Base-by-base conservation (phyloP, 2,329 filamentous ascomycete species). In the Malbranchea zuffiana region DNA sequence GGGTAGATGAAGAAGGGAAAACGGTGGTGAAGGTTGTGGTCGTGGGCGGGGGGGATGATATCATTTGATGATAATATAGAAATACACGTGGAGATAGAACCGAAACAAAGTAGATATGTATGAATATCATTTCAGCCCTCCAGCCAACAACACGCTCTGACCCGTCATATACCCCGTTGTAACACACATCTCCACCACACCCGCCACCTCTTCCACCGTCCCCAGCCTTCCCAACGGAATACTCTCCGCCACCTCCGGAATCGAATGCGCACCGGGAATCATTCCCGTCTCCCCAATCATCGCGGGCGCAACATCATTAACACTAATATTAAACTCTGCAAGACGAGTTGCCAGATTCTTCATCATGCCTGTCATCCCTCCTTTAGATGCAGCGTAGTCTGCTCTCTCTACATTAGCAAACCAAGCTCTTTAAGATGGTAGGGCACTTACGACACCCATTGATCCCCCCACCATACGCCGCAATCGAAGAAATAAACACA, bases 281-380 rank as follows among this genome's bases (percentile, higher is more conserved):
- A 79, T 73, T 1, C 72, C 72, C 2, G 72, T 76, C 15, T 72
- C 69, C 3, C 74, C 75, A 44, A 80, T 79, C 74, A 80, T 79
- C 2, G 75, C 76, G 0, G 76, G 76, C 3, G 74, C 73, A n/a
- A 80, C 72, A 44, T 79, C 75, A 41, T 80, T 80, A 39, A 79
- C 73, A 10, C 74, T 76, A 46, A 80, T 75, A 20, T 75, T 74
- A 46, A 66, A 67, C 38, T 68, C 64, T 2, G 73, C 75, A 15
- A 79, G 65, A 30, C 72, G 71, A 1, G 63, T 67, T 1, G 75
- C 67, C 19, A 80, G 61, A 44, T 78, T 80, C 50, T 69, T 73
- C 71, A 78, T 78, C 70, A 80, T 73, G 2, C 72, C 71, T 3
- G 69, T 72, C 43, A 80, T 53, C 2, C 75, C 76, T 5, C 69